Evolutionary conservation across 768 basidiomycete species (phyloP).

Genomic region (Tricholoma sp.): DNA sequence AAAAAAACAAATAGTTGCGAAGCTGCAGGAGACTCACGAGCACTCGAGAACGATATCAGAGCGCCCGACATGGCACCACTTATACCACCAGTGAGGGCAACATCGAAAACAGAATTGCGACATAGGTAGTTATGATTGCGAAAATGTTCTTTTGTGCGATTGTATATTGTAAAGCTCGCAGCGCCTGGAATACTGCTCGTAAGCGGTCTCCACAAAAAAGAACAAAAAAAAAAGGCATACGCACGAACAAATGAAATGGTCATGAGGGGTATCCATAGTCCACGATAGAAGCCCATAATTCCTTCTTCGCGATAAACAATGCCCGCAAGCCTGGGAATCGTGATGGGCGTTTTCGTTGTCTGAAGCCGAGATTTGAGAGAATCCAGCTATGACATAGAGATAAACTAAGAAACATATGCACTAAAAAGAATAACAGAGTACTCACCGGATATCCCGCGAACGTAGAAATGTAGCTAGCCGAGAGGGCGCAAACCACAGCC

Average conservation of each 20-base stretch:
- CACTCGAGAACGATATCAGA: conserved; percentile 82
- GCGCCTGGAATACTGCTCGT: conserved; percentile 48
- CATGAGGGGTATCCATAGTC: conserved; percentile 86
- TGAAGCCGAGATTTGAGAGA: conserved; percentile 92
- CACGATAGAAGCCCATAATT: conserved; percentile 86
- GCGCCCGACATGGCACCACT: conserved; percentile 88
- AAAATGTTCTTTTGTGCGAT: conserved; percentile 72
- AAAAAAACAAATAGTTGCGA: conserved; percentile 6
- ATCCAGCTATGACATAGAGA: conserved; percentile 56
- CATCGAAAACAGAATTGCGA: conserved; percentile 58
- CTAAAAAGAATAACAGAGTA: no score
- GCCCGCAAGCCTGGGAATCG: conserved; percentile 65
- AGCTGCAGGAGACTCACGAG: conserved; percentile 54
- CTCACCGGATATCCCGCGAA: conserved; percentile 84
- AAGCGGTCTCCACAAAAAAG: conserved; percentile 2
- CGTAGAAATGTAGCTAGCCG: conserved; percentile 89
- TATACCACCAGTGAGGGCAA: conserved; percentile 71
- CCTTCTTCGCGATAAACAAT: conserved; percentile 82
- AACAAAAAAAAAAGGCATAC: no score
- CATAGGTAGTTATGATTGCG: conserved; percentile 53
- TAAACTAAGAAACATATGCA: no score
- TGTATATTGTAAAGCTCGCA: conserved; percentile 89
- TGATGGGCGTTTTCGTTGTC: conserved; percentile 70
- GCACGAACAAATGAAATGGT: conserved; percentile 95
- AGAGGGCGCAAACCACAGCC: conserved; percentile 84